These are phyloP conservation scores for Omphalea diandra DNA, from an alignment of 441 rosid genomes.

Conservation along the genomic window DNA sequence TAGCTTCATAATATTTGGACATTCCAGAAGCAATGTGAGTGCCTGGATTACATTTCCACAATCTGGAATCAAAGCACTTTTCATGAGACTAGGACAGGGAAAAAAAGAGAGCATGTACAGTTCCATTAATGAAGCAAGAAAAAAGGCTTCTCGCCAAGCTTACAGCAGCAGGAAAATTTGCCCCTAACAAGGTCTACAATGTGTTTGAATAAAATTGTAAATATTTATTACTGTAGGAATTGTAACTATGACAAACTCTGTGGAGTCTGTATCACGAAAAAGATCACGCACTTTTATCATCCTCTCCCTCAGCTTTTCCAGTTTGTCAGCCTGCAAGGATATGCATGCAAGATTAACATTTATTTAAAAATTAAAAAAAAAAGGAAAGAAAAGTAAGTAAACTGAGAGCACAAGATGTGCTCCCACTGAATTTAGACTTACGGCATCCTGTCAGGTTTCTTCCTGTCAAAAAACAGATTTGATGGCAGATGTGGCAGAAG, in stretches of 20 bases:
- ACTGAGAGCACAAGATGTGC: constrained; percentile 10
- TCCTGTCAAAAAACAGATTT: constrained; percentile 88
- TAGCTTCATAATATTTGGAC: background rate
- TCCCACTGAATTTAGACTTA: constrained; percentile 40
- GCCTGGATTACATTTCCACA: background rate
- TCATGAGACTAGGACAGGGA: background rate
- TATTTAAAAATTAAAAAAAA: constrained; percentile 6
- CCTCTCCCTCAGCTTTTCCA: constrained; percentile 78
- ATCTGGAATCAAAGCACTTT: background rate
- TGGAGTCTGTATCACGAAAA: constrained; percentile 74
- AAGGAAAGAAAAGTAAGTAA: constrained; percentile 6
- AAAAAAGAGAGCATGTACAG: background rate
- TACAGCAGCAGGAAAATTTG: background rate
- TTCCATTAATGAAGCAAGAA: background rate
- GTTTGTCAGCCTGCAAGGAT: constrained; percentile 61
- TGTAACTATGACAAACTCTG: constrained; percentile 90
- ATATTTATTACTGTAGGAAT: constrained; percentile 70
- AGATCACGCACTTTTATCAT: constrained; percentile 90
- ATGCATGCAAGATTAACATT: too few relatives aligned
- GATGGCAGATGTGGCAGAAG: constrained; percentile 90
- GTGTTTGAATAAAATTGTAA: background rate
- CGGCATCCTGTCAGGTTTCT: constrained; percentile 55
- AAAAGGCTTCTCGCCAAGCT: background rate
- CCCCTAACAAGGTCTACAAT: too few relatives aligned
- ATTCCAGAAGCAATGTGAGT: constrained; percentile 8